phyloP scores from a whole-genome alignment of 1,139 yeast species.

The Hyphopichia burtonii region DNA sequence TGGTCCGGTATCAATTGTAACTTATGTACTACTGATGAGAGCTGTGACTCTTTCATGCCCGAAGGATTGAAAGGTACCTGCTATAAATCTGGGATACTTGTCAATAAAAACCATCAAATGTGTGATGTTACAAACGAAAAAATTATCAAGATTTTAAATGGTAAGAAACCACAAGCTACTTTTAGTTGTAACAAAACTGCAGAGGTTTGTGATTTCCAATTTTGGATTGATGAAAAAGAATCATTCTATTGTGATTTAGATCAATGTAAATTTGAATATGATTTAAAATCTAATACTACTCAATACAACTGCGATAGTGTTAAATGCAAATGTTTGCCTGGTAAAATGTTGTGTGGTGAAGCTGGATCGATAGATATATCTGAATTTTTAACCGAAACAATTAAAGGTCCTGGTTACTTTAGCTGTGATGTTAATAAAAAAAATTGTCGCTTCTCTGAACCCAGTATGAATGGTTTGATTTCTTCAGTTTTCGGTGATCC shows the following conservation, averaged over 20 bases:
- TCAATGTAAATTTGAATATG: constrained; percentile 68
- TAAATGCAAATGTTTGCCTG: constrained; percentile 86
- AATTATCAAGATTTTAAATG: constrained; percentile 74
- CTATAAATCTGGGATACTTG: constrained; percentile 82
- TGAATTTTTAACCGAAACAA: constrained; percentile 86
- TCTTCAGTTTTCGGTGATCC: constrained; percentile 92
- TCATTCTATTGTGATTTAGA: constrained; percentile 85
- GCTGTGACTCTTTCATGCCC: constrained; percentile 87
- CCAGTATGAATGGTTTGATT: constrained; percentile 92
- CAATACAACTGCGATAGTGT: constrained; percentile 76
- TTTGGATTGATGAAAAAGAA: constrained; percentile 91
- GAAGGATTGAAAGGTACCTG: constrained; percentile 86
- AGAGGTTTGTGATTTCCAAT: constrained; percentile 79
- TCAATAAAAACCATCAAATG: constrained; percentile 81
- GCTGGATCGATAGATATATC: constrained; percentile 92
- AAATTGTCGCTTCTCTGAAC: constrained; percentile 82
- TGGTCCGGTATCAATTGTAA: constrained; percentile 97
- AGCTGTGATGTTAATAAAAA: constrained; percentile 64
- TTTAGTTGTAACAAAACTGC: constrained; percentile 78
- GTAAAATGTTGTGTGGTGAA: constrained; percentile 89
- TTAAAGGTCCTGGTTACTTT: constrained; percentile 91
- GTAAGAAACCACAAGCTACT: constrained; percentile 86
- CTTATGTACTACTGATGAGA: constrained; percentile 65
- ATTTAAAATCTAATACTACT: constrained; percentile 62
- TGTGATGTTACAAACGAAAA: constrained; percentile 92